Percentiles rank a stretch among this genome's conserved stretches.
These are phyloP conservation scores for Exophiala sp. DNA, from an alignment of 2,329 filamentous ascomycete species.

Conservation along the genomic window DNA sequence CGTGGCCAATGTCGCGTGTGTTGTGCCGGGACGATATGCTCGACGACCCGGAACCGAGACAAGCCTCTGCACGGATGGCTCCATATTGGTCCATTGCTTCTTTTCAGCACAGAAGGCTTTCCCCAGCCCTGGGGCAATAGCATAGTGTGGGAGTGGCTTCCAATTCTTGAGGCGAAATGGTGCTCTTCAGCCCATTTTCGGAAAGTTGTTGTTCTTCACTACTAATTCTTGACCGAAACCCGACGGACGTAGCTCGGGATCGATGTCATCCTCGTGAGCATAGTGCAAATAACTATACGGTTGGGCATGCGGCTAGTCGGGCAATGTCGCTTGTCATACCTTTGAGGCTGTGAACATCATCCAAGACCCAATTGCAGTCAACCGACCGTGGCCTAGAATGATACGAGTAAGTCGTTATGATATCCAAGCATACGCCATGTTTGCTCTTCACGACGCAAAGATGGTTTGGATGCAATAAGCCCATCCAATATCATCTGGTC, in stretches of 20 bases:
- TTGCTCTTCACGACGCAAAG: background rate
- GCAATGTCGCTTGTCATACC: no score
- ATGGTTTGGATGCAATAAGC: background rate
- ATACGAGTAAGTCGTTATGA: background rate
- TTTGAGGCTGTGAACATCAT: no score
- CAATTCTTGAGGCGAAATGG: background rate
- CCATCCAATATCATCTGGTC: background rate
- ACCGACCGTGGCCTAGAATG: no score
- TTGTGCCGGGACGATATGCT: conserved; percentile 44
- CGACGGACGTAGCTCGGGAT: background rate
- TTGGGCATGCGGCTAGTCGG: background rate
- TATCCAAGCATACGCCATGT: background rate
- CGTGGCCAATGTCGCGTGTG: conserved; percentile 49
- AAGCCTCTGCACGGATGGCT: conserved; percentile 3
- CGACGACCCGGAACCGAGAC: conserved; percentile 39
- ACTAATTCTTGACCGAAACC: background rate
- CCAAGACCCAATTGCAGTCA: no score
- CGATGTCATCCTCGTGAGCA: background rate
- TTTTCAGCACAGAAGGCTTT: background rate
- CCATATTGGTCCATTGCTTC: background rate
- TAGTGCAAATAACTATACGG: background rate
- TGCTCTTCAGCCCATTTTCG: background rate
- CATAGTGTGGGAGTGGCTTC: conserved; percentile 1
- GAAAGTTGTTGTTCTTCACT: background rate
- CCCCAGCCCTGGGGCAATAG: background rate